Base-by-base conservation (phyloP, 192 early-diverging fungal species). In the Podila clonocystis region DNA sequence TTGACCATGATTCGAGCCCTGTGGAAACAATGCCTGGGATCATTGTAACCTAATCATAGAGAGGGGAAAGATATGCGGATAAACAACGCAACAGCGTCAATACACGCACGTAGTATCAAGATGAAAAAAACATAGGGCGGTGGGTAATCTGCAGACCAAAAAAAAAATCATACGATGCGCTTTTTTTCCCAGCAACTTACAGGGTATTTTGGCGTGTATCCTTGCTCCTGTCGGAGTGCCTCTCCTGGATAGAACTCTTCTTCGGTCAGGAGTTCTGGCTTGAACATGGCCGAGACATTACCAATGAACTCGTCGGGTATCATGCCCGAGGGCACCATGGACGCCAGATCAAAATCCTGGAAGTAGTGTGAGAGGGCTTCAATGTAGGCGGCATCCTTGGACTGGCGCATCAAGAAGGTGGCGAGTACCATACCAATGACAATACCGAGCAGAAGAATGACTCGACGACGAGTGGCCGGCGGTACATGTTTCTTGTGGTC, bases 21-120 rank as follows among this genome's bases (percentile, higher is more conserved):
- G 95, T 93, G 0, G 93, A 94, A 12, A 95, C 93, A 70, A 97
- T 95, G 13, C 96, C 96, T 0, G 95, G 96, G 15, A 97, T 92
- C 63, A 97, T 72, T 0, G 95, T 88, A 0, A 97, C 94, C 58
- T 91, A 91, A 84, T 86, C 50, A 58, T 66, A 74, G 12, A 74
- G 33, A 33, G 33, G 65, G 33, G 75, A 66, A 13, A 83, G 65
- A 63, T 71, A 52, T 80, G 89, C 58, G 75, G 85, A 71, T 20
- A 48, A 11, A 30, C 11, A n/a, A 13, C 4, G 9, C 17, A 29
- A 28, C 24, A 24, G 24, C 24, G 9, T 12, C 34, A 15, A 26
- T 0, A 11, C 57, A 29, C 50, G 28, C 65, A 26, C 8, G 28
- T 34, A 19, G 36, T 24, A 5, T 24, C 62, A 52, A 31, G 30